Evolutionary conservation across 2,329 filamentous ascomycete species (phyloP).

Genomic region (Apiospora arundinis): DNA sequence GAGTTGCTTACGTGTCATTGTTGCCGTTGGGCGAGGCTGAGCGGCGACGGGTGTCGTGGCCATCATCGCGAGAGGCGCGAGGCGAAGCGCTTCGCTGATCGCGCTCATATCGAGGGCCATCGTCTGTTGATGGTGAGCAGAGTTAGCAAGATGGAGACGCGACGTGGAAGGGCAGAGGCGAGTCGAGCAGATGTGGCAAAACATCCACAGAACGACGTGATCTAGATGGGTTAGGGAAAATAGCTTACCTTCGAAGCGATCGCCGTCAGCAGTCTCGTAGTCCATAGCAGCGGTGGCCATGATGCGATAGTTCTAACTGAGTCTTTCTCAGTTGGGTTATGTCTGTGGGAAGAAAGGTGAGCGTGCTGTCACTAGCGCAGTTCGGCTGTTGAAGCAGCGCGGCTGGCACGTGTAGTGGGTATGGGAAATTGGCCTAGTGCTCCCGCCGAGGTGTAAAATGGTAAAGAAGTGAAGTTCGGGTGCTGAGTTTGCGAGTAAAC

Average conservation of each 20-base stretch:
- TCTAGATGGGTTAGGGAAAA: background rate
- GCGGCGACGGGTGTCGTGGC: slow-evolving; percentile 63
- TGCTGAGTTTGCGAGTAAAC: background rate
- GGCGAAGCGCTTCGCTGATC: slow-evolving; percentile 72
- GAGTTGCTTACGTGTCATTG: slow-evolving; percentile 53
- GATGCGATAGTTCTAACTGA: slow-evolving; percentile 22
- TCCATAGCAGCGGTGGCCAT: slow-evolving; percentile 74
- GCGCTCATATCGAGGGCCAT: slow-evolving; percentile 69
- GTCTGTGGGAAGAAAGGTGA: slow-evolving; percentile 20
- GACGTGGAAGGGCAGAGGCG: background rate
- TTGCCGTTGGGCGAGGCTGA: slow-evolving; percentile 67
- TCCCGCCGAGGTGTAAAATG: background rate
- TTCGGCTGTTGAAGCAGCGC: slow-evolving; percentile 20
- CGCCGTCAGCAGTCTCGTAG: slow-evolving; percentile 71
- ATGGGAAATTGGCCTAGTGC: slow-evolving; percentile 18
- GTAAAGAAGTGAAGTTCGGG: background rate
- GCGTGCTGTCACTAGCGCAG: slow-evolving; percentile 19
- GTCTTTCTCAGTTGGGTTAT: slow-evolving; percentile 20
- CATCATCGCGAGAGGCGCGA: slow-evolving; percentile 65
- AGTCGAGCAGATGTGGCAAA: slow-evolving; percentile 4
- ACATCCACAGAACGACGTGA: background rate
- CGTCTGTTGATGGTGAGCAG: slow-evolving; percentile 52
- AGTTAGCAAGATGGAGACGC: slow-evolving; percentile 27
- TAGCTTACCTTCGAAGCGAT: slow-evolving; percentile 68
- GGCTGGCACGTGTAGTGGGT: slow-evolving; percentile 20